These are phyloP conservation scores for Glutinoglossum americanum DNA, from an alignment of 495 filamentous ascomycete genomes.

Conservation along the genomic window DNA sequence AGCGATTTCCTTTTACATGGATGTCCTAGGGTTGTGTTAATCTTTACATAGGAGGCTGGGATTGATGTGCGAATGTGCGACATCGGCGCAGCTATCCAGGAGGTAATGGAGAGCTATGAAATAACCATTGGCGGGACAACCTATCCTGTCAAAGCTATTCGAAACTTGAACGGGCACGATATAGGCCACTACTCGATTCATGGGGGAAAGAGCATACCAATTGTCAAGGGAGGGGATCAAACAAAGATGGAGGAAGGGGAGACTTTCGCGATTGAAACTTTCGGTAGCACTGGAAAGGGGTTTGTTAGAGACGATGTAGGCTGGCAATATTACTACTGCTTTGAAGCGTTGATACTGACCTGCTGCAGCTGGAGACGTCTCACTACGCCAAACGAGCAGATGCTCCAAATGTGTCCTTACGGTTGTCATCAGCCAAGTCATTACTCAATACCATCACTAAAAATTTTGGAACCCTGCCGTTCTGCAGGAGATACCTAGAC, in stretches of 20 bases:
- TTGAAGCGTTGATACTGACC: neutral
- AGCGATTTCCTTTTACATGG: neutral
- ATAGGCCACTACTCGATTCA: conserved; percentile 77
- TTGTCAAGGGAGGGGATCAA: conserved; percentile 57
- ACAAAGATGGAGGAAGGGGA: conserved; percentile 94
- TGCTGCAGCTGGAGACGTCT: conserved; percentile 38
- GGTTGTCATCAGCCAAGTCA: conserved; percentile 56
- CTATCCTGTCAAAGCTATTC: conserved; percentile 64
- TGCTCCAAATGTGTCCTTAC: conserved; percentile 42
- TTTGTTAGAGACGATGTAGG: conserved; percentile 58
- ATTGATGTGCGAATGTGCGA: conserved; percentile 63
- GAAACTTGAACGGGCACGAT: conserved; percentile 76
- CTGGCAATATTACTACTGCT: neutral
- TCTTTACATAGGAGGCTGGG: conserved; percentile 38
- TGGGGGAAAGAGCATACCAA: conserved; percentile 73
- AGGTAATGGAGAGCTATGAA: conserved; percentile 80
- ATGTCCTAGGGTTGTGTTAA: neutral
- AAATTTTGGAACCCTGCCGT: conserved; percentile 79
- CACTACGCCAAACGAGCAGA: conserved; percentile 50
- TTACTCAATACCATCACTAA: conserved; percentile 72
- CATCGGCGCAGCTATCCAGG: conserved; percentile 59
- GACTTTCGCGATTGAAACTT: conserved; percentile 83
- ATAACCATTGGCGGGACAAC: conserved; percentile 56
- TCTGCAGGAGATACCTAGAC: conserved; percentile 70
- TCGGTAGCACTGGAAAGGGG: conserved; percentile 79